Evolutionary conservation across 805 yeast genomes (phyloP), one percentile per base, ranked within the genome.

Genomic region (Yamadazyma philogaea): DNA sequence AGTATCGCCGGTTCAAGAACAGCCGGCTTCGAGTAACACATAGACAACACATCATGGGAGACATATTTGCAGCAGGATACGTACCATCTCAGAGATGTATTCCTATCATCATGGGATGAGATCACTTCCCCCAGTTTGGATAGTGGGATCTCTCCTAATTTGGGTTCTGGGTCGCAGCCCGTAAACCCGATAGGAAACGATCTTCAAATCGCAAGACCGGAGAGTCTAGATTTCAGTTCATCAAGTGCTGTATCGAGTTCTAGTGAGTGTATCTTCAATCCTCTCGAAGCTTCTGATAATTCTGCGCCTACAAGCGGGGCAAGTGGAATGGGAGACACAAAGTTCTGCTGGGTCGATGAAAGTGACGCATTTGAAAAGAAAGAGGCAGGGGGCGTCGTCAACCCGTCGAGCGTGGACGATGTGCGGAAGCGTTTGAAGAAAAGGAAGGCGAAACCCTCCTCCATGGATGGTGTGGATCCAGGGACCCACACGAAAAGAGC

Each of bases 41-140:
- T 39, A 33, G n/a, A 34, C 24, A 24, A 34, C 17, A 26, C 38
- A 39, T 8, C 37, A 39, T 39, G 43, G 43, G 34, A 33, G 20
- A 24, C 18, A 12, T n/a, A 24, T 33, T 33, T 39, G 27, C 34
- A 33, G 10, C 15, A 7, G 34, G 26, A 39, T 8, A 19, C 17
- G 33, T 32, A 26, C 41, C 41, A 27, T 32, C 38, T n/a, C 43
- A 39, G 27, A 17, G 17, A 16, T 18, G 18, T n/a, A n/a, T n/a
- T n/a, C n/a, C n/a, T 8, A 7, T 24, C 36, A 21, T 38, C 30
- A 21, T 31, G 31, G 41, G 21, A 38, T 38, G 31, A 38, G 18
- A 14, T 36, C 28, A n/a, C 10, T 7, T 24, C 12, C 10, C 10
- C 12, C 10, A 7, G 28, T 22, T 38, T 38, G 19, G 16, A 11